Conservation (phyloP, 75 land plant genomes). For the Selaginella tamariscina region DNA sequence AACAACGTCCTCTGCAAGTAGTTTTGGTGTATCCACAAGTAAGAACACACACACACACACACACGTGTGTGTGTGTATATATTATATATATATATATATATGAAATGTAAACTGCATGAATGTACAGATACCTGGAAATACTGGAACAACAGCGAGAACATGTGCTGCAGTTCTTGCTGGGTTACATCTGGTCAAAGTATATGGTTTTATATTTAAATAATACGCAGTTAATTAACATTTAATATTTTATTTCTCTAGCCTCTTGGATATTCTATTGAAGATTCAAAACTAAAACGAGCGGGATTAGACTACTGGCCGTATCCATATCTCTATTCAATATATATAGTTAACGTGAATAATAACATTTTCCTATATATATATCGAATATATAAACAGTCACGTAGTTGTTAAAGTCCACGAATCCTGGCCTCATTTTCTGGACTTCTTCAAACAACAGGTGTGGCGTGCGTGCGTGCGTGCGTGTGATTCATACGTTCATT, state of each 20-base stretch:
- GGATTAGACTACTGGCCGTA: constrained; percentile 99
- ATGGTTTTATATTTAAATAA: background rate
- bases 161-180: constrained; percentile 95
- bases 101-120: background rate
- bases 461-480: background rate
- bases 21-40: constrained; percentile 26
- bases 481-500: background rate
- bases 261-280: constrained; percentile 75
- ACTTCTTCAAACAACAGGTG: constrained; percentile 75
- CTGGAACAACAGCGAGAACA: constrained; percentile 90
- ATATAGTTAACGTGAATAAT: constrained; percentile 3
- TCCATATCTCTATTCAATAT: background rate
- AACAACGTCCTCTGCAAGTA: constrained; percentile 20
- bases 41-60: background rate
- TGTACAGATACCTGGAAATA: constrained; percentile 92
- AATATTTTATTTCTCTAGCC: constrained; percentile 41
- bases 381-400: constrained; percentile 36
- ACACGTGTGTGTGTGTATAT: background rate
- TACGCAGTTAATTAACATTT: background rate
- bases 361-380: background rate
- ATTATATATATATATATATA: background rate
- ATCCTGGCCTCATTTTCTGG: constrained; percentile 73
- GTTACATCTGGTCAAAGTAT: constrained; percentile 83
- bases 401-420: constrained; percentile 88
- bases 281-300: constrained; percentile 87